These are phyloP conservation scores for Colletotrichum tropicicola DNA, from an alignment of 2,329 filamentous ascomycete species.

Conservation along the genomic window DNA sequence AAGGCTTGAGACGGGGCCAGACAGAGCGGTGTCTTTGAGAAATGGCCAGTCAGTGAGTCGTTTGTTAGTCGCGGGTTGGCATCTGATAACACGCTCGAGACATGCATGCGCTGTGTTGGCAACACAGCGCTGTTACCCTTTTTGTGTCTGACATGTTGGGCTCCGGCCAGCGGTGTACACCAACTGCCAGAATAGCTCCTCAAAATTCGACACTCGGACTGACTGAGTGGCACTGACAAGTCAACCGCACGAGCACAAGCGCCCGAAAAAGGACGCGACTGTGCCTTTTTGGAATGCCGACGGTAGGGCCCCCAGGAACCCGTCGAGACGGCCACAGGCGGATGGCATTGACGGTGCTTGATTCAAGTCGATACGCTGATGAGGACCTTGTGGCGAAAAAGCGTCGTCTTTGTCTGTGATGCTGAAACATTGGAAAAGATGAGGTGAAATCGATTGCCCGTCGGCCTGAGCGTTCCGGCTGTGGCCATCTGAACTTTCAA, in stretches of 20 bases:
- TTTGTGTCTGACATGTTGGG: slow-evolving; percentile 1
- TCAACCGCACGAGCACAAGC: not conserved
- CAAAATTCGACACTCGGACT: not conserved
- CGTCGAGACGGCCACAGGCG: not conserved
- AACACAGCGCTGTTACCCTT: not conserved
- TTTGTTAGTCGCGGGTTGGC: not conserved
- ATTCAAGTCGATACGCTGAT: slow-evolving; percentile 10
- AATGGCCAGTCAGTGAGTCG: not conserved
- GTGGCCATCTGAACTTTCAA: slow-evolving; percentile 15
- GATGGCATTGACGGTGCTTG: slow-evolving; percentile 14
- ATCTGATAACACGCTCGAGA: slow-evolving; percentile 19
- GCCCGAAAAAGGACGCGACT: not conserved
- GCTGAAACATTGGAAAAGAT: slow-evolving; percentile 27
- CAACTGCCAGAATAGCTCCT: slow-evolving; percentile 4
- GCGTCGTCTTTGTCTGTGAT: slow-evolving; percentile 29
- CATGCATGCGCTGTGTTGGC: slow-evolving; percentile 9
- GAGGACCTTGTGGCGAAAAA: slow-evolving; percentile 19
- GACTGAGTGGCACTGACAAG: slow-evolving; percentile 13
- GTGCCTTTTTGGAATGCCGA: slow-evolving; percentile 2
- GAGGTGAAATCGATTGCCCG: slow-evolving; percentile 24
- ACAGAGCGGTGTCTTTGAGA: not conserved
- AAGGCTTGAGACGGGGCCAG: slow-evolving; percentile 18
- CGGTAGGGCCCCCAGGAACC: slow-evolving; percentile 1
- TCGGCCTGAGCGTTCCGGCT: slow-evolving; percentile 13
- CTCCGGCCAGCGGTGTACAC: not conserved